These are phyloP conservation scores for Rachicladosporium sp. DNA, from an alignment of 2,329 filamentous ascomycete species.

Conservation along the genomic window DNA sequence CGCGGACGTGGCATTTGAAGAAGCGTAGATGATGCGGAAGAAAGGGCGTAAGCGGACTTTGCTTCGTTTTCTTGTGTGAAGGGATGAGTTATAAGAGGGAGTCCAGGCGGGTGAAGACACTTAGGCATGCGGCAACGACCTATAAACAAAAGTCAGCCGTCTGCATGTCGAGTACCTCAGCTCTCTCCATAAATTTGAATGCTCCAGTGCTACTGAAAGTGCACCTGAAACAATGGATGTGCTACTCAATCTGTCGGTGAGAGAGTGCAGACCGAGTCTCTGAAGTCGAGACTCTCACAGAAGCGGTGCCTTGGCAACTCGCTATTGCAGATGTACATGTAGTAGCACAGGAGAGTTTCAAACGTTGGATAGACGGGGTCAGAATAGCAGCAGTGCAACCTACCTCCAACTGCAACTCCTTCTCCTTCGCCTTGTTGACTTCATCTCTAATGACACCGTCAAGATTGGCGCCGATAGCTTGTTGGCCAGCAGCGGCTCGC, in stretches of 20 bases:
- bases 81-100: slow-evolving; percentile 59
- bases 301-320: too few relatives aligned
- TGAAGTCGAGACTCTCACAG: neutral
- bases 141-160: slow-evolving; percentile 23
- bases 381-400: slow-evolving; percentile 4
- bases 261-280: too few relatives aligned
- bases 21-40: too few relatives aligned
- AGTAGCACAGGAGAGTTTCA: too few relatives aligned
- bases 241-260: too few relatives aligned
- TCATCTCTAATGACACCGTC: slow-evolving; percentile 81
- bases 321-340: too few relatives aligned
- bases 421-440: slow-evolving; percentile 74
- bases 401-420: slow-evolving; percentile 92
- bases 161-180: neutral
- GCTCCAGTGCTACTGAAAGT: too few relatives aligned
- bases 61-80: too few relatives aligned
- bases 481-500: slow-evolving; percentile 53
- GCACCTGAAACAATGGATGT: too few relatives aligned
- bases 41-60: too few relatives aligned
- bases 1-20: neutral
- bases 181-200: too few relatives aligned
- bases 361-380: neutral
- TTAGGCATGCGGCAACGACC: slow-evolving; percentile 87
- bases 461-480: slow-evolving; percentile 85
- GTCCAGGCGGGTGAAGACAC: slow-evolving; percentile 94